Base-by-base conservation (phyloP, 148 eudicot genomes). In the Mesembryanthemum crystallinum region DNA sequence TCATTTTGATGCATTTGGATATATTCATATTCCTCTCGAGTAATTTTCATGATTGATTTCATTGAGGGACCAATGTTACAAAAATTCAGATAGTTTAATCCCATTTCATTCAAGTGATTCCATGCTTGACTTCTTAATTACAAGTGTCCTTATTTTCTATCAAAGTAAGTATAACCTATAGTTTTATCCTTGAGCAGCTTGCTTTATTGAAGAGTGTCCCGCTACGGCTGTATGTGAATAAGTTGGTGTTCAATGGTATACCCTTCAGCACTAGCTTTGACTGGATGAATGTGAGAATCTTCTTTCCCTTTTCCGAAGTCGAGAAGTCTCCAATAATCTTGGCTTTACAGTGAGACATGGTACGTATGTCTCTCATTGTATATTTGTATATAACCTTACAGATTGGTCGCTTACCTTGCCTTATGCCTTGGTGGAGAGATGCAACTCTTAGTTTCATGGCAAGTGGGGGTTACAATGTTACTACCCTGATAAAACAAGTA, bases 401-500 rank as follows among this genome's bases (percentile, higher is more conserved):
- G 97, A 80, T 92, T 54, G 90, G 94, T 11, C 94, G 99, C 72
- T 86, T 95, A 80, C 99, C 91, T 83, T 90, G 97, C 79, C 81
- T 83, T 60, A 64, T 92, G 75, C 97, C 97, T 67, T 92, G 97
- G 97, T 95, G 99, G 99, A 90, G 76, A 52, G 96, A 95, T 67
- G 87, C 92, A 60, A 89, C 94, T 37, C 91, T 95, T 35, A 81
- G 86, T 68, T 95, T 92, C 81, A 92, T 92, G 87, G 81, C 71
- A 28, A 90, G 97, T 66, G 99, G 96, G 18, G 97, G 97, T 57
- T 95, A 95, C 71, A 85, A 88, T 67, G 91, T 92, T 58, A 71
- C 73, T 73, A 57, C 88, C 54, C 82, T 77, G 69, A 92, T 95
- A 47, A 77, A 83, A 45, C 85, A 82, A 85, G 88, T 82, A n/a